A percentile compares a stretch with the other conserved stretches of the same genome.
Evolutionary conservation across 345 rosid genomes (phyloP).

Genomic region (Moricandia arvensis): DNA sequence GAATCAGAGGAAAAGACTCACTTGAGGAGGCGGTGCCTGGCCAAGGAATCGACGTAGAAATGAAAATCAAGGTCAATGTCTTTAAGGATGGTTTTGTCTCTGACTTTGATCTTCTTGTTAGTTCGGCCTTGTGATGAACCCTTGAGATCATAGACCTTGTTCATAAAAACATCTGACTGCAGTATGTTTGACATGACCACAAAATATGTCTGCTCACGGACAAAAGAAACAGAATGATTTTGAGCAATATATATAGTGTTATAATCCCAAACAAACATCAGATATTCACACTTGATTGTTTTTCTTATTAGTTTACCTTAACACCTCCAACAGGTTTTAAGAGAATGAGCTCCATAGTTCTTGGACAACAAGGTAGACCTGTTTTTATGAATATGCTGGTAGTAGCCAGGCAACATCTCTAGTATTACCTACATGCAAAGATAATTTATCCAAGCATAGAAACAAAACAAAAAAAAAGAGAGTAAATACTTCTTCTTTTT

Average conservation of each 20-base stretch:
- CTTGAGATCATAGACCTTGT: conserved; percentile 53
- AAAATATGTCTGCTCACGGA: conserved; percentile 52
- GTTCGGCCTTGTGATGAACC: conserved; percentile 57
- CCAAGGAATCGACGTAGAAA: conserved; percentile 50
- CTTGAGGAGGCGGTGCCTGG: conserved; percentile 44
- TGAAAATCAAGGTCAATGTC: conserved; percentile 52
- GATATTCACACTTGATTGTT: not conserved
- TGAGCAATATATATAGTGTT: not conserved
- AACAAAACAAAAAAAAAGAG: not conserved
- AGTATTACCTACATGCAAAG: conserved; percentile 38
- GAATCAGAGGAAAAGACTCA: conserved; percentile 25
- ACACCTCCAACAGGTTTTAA: conserved; percentile 49
- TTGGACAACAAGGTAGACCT: conserved; percentile 40
- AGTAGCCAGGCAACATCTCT: conserved; percentile 51
- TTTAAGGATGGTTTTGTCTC: conserved; percentile 46
- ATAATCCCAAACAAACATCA: not conserved
- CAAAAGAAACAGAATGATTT: not conserved
- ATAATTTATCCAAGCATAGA: not conserved
- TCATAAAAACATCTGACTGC: conserved; percentile 39
- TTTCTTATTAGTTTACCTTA: too few species aligned
- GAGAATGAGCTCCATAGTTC: conserved; percentile 53
- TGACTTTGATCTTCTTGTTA: conserved; percentile 33
- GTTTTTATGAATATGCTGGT: conserved; percentile 39
- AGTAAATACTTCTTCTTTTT: not conserved
- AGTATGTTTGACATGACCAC: conserved; percentile 45